phyloP scores from a whole-genome alignment of 2,329 filamentous ascomycete species.

The Pyricularia sp. region DNA sequence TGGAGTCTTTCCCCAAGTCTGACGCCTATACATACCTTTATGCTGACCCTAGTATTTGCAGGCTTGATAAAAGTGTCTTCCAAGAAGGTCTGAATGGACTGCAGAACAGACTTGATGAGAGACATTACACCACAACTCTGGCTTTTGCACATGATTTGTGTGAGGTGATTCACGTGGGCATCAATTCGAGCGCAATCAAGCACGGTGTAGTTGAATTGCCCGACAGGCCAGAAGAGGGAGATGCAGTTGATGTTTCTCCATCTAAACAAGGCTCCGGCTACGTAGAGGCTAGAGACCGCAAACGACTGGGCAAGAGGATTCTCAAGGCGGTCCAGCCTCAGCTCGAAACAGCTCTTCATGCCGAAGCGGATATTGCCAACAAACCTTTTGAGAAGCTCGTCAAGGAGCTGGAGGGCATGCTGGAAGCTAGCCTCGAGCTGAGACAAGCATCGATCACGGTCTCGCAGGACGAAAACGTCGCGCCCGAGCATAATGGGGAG shows the following conservation, averaged over 20 bases:
- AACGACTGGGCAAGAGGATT: slow-evolving; percentile 81
- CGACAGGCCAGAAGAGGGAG: neutral
- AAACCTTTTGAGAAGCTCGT: slow-evolving; percentile 61
- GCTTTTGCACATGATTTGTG: slow-evolving; percentile 49
- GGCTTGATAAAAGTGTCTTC: slow-evolving; percentile 57
- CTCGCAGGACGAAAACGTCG: slow-evolving; percentile 25
- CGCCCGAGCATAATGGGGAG: slow-evolving; percentile 27
- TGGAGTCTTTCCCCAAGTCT: neutral
- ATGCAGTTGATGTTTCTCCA: slow-evolving; percentile 32
- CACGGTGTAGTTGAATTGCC: neutral
- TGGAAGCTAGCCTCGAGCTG: slow-evolving; percentile 58
- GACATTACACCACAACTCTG: slow-evolving; percentile 49
- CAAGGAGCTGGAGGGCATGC: slow-evolving; percentile 63
- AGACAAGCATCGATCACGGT: slow-evolving; percentile 29
- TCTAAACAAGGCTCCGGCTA: slow-evolving; percentile 38
- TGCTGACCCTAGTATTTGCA: slow-evolving; percentile 20
- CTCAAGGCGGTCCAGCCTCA: slow-evolving; percentile 72
- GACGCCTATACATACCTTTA: neutral
- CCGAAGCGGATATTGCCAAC: slow-evolving; percentile 72
- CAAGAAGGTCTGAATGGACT: slow-evolving; percentile 39
- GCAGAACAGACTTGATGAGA: slow-evolving; percentile 40
- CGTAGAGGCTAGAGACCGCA: slow-evolving; percentile 68
- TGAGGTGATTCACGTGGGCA: slow-evolving; percentile 41
- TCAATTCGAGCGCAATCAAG: slow-evolving; percentile 24
- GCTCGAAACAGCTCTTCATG: slow-evolving; percentile 65